Percentiles rank a stretch among this genome's conserved stretches.
phyloP scores from a whole-genome alignment of 495 filamentous ascomycete genomes.

The Lasiosphaeriaceae sp. region DNA sequence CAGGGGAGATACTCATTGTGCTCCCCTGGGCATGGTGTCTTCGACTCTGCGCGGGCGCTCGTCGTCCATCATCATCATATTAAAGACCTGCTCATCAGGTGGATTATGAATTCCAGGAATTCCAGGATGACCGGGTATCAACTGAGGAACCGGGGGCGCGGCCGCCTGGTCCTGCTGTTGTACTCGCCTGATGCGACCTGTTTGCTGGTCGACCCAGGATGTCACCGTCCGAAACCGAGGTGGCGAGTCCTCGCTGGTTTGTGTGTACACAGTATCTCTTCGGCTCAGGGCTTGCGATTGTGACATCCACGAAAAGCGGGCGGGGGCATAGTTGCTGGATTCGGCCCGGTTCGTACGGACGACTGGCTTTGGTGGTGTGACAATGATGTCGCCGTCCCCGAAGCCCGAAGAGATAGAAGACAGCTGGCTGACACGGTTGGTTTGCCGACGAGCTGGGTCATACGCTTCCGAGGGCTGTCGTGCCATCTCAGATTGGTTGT shows the following conservation, averaged over 20 bases:
- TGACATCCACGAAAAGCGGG: constrained; percentile 40
- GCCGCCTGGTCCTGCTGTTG: constrained; percentile 21
- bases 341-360: constrained; percentile 1
- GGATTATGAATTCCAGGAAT: constrained; percentile 30
- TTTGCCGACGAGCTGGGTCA: constrained; percentile 27
- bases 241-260: constrained; percentile 43
- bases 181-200: constrained; percentile 34
- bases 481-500: constrained; percentile 35
- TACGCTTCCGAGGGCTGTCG: constrained; percentile 34
- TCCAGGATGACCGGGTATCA: constrained; percentile 18
- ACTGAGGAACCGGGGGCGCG: constrained; percentile 23
- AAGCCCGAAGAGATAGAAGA: constrained; percentile 54
- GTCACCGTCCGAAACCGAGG: constrained; percentile 54
- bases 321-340: constrained; percentile 14
- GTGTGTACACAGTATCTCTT: constrained; percentile 45
- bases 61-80: constrained; percentile 35
- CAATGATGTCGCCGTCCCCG: constrained; percentile 48
- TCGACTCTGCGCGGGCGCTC: constrained; percentile 29
- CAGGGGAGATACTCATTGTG: background rate
- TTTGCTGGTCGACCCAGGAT: constrained; percentile 62
- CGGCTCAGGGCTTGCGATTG: constrained; percentile 11
- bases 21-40: background rate
- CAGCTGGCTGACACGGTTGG: constrained; percentile 35
- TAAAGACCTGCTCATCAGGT: constrained; percentile 28
- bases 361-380: constrained; percentile 12